Conservation (phyloP, 2,329 filamentous ascomycete genomes). For the Epichloe baconii region DNA sequence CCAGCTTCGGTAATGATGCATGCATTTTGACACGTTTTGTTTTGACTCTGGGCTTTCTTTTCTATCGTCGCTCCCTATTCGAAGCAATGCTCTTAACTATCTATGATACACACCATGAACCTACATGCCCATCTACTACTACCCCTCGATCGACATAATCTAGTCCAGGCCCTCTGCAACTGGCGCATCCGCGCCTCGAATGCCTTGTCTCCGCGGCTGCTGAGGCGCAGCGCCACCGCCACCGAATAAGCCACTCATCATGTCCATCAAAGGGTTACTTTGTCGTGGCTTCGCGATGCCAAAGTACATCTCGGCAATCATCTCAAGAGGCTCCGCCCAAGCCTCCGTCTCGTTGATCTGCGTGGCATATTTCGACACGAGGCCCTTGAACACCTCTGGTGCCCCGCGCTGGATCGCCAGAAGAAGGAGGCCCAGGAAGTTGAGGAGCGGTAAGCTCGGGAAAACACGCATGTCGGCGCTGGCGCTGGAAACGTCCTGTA, state of each 20-base stretch:
- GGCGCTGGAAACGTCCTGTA: slow-evolving; percentile 68
- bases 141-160: slow-evolving; percentile 4
- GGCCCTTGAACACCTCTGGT: slow-evolving; percentile 66
- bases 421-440: slow-evolving; percentile 79
- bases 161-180: slow-evolving; percentile 48
- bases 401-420: slow-evolving; percentile 69
- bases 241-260: slow-evolving; percentile 94
- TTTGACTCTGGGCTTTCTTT: neutral
- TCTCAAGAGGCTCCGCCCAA: slow-evolving; percentile 74
- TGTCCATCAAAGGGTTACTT: slow-evolving; percentile 87
- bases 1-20: slow-evolving; percentile 24
- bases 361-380: slow-evolving; percentile 67
- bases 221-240: slow-evolving; percentile 44
- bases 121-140: slow-evolving; percentile 2
- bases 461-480: slow-evolving; percentile 69
- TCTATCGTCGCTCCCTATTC: neutral
- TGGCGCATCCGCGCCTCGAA: slow-evolving; percentile 34
- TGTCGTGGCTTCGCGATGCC: slow-evolving; percentile 77
- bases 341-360: slow-evolving; percentile 64
- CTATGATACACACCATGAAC: slow-evolving; percentile 1
- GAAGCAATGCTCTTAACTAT: neutral
- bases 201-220: slow-evolving; percentile 27
- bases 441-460: slow-evolving; percentile 83
- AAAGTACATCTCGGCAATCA: slow-evolving; percentile 96
- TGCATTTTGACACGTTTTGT: neutral